These are phyloP conservation scores for Russula emetica DNA, from an alignment of 768 basidiomycete species.

Conservation along the genomic window DNA sequence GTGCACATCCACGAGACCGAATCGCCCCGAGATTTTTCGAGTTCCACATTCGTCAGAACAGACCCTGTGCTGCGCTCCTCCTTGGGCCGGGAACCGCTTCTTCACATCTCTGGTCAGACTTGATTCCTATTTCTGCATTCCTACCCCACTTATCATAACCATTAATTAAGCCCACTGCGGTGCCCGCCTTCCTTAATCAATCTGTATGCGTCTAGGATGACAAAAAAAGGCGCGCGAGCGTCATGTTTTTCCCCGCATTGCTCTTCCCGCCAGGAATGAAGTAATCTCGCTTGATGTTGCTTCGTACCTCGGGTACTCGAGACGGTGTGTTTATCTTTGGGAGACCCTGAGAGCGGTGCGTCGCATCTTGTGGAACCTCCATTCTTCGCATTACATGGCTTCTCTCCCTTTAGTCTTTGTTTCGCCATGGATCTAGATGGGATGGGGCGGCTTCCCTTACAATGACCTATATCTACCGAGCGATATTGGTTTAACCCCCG, in stretches of 20 bases:
- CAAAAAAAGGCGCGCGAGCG: background rate
- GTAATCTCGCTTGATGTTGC: background rate
- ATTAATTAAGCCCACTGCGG: too few species aligned
- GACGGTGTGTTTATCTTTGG: background rate
- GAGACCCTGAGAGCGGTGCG: background rate
- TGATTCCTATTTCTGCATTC: background rate
- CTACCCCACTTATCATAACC: background rate
- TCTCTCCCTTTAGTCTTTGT: background rate
- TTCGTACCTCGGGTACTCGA: background rate
- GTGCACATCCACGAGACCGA: background rate
- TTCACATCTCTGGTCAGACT: background rate
- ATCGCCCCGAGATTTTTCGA: background rate
- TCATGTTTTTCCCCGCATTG: slow-evolving; percentile 6
- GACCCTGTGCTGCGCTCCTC: too few species aligned
- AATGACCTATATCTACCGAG: background rate
- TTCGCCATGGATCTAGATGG: background rate
- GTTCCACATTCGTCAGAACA: slow-evolving; percentile 13
- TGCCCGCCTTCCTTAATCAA: background rate
- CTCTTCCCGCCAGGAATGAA: background rate
- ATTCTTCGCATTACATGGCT: background rate
- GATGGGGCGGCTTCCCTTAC: background rate
- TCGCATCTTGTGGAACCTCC: background rate
- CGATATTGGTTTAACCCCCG: background rate
- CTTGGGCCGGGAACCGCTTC: too few species aligned
- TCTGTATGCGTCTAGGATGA: background rate